These are phyloP conservation scores for Silene uniflora DNA, from an alignment of 148 eudicot genomes.

Conservation along the genomic window DNA sequence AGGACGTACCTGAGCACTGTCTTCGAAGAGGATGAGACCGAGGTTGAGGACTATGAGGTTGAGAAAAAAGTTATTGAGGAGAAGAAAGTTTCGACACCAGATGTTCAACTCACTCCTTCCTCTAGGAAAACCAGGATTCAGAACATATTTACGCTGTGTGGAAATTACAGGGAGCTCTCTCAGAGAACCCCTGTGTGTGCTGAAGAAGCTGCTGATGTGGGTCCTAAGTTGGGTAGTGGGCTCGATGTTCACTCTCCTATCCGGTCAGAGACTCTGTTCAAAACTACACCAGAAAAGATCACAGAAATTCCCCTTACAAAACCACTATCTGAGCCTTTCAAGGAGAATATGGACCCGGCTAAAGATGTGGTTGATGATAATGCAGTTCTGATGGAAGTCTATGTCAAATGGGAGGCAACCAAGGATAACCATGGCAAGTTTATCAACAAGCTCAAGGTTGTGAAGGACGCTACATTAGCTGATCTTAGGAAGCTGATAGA, in stretches of 20 bases:
- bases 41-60: conserved; percentile 54
- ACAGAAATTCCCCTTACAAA: neutral
- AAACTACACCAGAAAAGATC: conserved; percentile 20
- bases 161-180: conserved; percentile 73
- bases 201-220: conserved; percentile 21
- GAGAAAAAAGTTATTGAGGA: conserved; percentile 91
- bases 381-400: conserved; percentile 50
- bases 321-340: conserved; percentile 6
- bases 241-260: conserved; percentile 3
- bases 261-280: conserved; percentile 13
- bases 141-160: conserved; percentile 84
- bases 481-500: conserved; percentile 84
- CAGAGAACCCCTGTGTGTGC: conserved; percentile 37
- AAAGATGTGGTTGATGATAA: conserved; percentile 11
- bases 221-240: conserved; percentile 20
- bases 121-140: conserved; percentile 62
- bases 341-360: conserved; percentile 60
- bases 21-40: conserved; percentile 78
- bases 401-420: conserved; percentile 89
- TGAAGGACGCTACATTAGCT: conserved; percentile 66
- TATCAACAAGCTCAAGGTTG: conserved; percentile 59
- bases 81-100: conserved; percentile 38
- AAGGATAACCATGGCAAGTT: conserved; percentile 65
- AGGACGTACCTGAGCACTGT: conserved; percentile 72
- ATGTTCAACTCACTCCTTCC: conserved; percentile 30